Conservation (phyloP, 768 basidiomycete genomes). For the Termitomyces sp. region DNA sequence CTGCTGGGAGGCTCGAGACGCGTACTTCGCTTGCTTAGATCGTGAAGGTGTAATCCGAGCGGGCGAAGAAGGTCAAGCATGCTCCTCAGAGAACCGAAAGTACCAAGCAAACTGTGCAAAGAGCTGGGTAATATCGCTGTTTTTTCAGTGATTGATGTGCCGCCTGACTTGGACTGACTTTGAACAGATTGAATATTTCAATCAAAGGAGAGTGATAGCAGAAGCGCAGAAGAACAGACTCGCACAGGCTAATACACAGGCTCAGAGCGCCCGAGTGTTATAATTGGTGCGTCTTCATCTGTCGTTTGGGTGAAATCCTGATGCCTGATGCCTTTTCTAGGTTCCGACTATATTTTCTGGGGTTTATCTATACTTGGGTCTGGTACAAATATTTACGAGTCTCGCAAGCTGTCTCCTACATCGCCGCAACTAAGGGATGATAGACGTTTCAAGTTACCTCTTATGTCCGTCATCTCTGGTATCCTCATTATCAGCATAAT, state of each 20-base stretch:
- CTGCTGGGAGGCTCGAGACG: slow-evolving; percentile 85
- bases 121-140: slow-evolving; percentile 69
- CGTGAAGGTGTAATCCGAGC: slow-evolving; percentile 59
- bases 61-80: slow-evolving; percentile 60
- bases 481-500: not conserved
- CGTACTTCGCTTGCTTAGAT: slow-evolving; percentile 84
- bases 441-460: not conserved
- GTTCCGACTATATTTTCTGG: not conserved
- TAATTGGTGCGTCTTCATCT: slow-evolving; percentile 1
- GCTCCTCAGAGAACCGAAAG: slow-evolving; percentile 43
- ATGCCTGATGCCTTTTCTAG: slow-evolving; percentile 1
- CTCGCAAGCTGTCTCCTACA: not conserved
- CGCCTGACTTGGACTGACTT: slow-evolving; percentile 3
- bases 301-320: not conserved
- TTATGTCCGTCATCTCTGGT: not conserved
- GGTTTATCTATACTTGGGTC: not conserved
- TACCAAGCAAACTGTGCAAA: slow-evolving; percentile 79
- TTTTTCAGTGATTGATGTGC: not conserved
- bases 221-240: slow-evolving; percentile 74
- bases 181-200: slow-evolving; percentile 87
- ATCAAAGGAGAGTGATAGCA: slow-evolving; percentile 79
- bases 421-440: not conserved
- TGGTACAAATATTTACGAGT: not conserved
- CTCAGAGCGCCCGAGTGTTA: slow-evolving; percentile 22
- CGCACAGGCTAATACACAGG: slow-evolving; percentile 35